Evolutionary conservation across 352 stramenopile genomes (phyloP).

Genomic region (Phytopythium vexans): DNA sequence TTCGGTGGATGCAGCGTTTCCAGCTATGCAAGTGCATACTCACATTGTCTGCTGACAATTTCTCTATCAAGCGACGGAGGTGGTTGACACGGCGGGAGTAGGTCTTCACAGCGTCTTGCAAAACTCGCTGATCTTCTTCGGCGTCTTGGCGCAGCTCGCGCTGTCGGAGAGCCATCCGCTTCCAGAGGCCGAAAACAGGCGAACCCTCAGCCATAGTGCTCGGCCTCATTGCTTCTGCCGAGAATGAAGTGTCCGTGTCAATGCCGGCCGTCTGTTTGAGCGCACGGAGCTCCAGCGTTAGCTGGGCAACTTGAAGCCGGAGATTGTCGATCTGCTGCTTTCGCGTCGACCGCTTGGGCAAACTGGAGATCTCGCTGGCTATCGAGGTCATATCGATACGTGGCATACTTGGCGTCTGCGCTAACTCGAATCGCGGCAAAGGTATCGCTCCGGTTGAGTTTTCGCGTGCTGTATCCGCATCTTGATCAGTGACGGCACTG

Average conservation of each 20-base stretch:
- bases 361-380: neutral
- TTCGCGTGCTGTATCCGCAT: too few species aligned
- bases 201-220: neutral
- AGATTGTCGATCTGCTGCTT: neutral
- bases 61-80: too few species aligned
- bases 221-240: neutral
- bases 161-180: neutral
- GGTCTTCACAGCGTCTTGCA: neutral
- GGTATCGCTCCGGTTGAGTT: neutral
- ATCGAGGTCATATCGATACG: neutral
- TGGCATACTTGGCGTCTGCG: neutral
- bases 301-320: neutral
- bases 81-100: too few species aligned
- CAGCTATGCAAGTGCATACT: too few species aligned
- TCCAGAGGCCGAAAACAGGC: neutral
- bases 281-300: neutral
- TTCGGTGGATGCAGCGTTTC: too few species aligned
- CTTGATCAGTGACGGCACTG: too few species aligned
- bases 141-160: neutral
- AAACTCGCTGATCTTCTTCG: neutral
- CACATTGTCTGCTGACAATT: too few species aligned
- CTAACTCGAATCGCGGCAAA: neutral
- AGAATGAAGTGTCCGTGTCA: neutral
- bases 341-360: neutral
- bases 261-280: neutral